A percentile compares a stretch with the other conserved stretches of the same genome.
phyloP scores from a whole-genome alignment of 768 basidiomycete genomes.

The Tylopilus plumbeoviolaceoides region DNA sequence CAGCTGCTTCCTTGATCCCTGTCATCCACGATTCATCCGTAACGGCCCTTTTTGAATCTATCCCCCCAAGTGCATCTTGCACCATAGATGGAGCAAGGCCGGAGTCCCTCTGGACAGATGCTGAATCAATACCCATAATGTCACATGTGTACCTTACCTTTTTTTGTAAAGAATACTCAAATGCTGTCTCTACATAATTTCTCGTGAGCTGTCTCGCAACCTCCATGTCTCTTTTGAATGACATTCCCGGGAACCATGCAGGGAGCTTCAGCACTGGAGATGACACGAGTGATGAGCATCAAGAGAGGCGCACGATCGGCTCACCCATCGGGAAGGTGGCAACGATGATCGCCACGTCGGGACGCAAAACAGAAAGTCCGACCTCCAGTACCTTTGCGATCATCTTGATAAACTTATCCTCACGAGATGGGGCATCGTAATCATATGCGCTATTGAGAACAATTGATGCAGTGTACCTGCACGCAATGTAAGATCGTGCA shows the following conservation, averaged over 20 bases:
- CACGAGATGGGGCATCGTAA: constrained; percentile 6
- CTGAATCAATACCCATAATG: background rate
- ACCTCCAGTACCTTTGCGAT: background rate
- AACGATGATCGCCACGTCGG: constrained; percentile 1
- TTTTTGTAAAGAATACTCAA: constrained; percentile 3
- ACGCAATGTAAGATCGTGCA: background rate
- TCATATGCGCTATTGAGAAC: constrained; percentile 9
- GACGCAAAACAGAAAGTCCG: background rate
- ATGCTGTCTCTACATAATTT: background rate
- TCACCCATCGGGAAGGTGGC: constrained; percentile 4
- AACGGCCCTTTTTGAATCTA: background rate
- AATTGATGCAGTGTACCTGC: constrained; percentile 7
- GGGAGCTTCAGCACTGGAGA: constrained; percentile 12
- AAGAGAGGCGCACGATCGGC: background rate
- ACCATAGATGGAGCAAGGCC: too few species aligned
- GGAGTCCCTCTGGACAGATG: too few species aligned
- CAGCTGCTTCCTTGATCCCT: background rate
- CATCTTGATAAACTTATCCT: constrained; percentile 4
- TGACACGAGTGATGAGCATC: background rate
- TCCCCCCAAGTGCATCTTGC: background rate
- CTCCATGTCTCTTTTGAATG: background rate
- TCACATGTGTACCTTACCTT: background rate
- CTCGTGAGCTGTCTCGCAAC: background rate
- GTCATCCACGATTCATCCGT: background rate
- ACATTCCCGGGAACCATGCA: constrained; percentile 13